Percentiles rank a stretch among this genome's conserved stretches.
These are phyloP conservation scores for Neurospora sublineolata DNA, from an alignment of 495 filamentous ascomycete genomes.

Conservation along the genomic window DNA sequence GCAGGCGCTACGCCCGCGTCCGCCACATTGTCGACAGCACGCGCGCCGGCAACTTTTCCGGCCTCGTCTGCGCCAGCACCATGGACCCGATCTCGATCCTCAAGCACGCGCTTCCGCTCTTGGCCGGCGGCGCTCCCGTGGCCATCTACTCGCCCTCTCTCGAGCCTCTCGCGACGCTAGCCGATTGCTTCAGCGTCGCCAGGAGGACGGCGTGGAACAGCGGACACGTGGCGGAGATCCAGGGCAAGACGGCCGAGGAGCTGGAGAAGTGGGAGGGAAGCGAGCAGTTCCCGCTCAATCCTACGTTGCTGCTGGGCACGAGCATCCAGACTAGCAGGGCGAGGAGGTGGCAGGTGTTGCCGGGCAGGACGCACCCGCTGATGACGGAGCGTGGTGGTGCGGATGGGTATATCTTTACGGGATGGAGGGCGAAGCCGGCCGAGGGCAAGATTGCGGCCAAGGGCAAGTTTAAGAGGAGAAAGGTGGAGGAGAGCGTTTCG, in stretches of 20 bases:
- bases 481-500: constrained; percentile 30
- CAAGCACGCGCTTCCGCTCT: constrained; percentile 58
- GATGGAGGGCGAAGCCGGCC: constrained; percentile 64
- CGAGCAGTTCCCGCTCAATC: constrained; percentile 71
- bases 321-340: constrained; percentile 66
- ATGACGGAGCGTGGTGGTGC: constrained; percentile 84
- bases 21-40: constrained; percentile 59
- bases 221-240: constrained; percentile 24
- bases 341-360: constrained; percentile 79
- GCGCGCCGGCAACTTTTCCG: constrained; percentile 65
- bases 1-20: constrained; percentile 61
- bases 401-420: constrained; percentile 86
- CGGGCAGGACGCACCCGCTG: constrained; percentile 81
- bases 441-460: constrained; percentile 69
- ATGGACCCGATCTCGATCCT: constrained; percentile 75
- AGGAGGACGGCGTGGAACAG: constrained; percentile 59
- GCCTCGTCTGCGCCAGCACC: constrained; percentile 64
- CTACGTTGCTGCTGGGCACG: constrained; percentile 66
- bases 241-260: constrained; percentile 25
- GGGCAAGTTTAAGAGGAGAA: constrained; percentile 58
- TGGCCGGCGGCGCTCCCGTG: constrained; percentile 71
- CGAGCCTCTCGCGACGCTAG: constrained; percentile 61
- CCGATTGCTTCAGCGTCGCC: constrained; percentile 68
- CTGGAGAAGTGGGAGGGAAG: constrained; percentile 40
- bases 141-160: constrained; percentile 72